A percentile compares a stretch with the other conserved stretches of the same genome.
phyloP scores from a whole-genome alignment of 345 rosid species.

The Zanthoxylum bungeanum region DNA sequence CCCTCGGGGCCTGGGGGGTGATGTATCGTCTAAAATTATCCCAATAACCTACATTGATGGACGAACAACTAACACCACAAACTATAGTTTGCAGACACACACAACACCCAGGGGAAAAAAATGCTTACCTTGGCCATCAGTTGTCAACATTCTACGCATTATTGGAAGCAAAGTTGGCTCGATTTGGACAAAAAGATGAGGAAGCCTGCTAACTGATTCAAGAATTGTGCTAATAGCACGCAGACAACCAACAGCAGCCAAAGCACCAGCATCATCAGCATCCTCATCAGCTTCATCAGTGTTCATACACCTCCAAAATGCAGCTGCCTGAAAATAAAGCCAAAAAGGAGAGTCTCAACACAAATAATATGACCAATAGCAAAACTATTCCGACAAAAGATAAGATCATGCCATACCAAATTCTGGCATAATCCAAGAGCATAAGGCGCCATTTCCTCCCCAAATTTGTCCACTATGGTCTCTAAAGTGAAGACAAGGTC shows the following conservation, averaged over 20 bases:
- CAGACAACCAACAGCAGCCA: constrained; percentile 95
- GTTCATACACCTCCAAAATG: constrained; percentile 96
- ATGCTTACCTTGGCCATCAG: constrained; percentile 87
- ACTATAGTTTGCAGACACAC: not conserved
- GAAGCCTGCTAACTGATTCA: constrained; percentile 90
- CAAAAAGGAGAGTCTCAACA: not conserved
- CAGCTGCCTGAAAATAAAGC: constrained; percentile 61
- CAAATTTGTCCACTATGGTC: constrained; percentile 91
- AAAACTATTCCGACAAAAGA: not conserved
- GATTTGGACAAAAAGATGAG: constrained; percentile 79
- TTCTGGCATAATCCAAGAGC: constrained; percentile 93
- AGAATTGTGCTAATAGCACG: constrained; percentile 97
- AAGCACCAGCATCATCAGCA: constrained; percentile 84
- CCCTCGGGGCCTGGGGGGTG: not conserved
- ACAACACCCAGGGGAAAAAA: not conserved
- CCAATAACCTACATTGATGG: not conserved
- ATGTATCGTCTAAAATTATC: not conserved
- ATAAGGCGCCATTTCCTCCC: constrained; percentile 97
- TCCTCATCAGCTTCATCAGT: constrained; percentile 85
- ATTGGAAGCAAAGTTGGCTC: constrained; percentile 90
- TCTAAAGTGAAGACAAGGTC: constrained; percentile 89
- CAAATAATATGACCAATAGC: not conserved
- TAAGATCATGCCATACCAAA: constrained; percentile 48
- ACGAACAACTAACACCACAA: too few relatives aligned
- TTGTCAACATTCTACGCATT: constrained; percentile 92